A percentile compares a stretch with the other conserved stretches of the same genome.
These are phyloP conservation scores for Candida tropicalis DNA, from an alignment of 1,139 yeast species.

Conservation along the genomic window DNA sequence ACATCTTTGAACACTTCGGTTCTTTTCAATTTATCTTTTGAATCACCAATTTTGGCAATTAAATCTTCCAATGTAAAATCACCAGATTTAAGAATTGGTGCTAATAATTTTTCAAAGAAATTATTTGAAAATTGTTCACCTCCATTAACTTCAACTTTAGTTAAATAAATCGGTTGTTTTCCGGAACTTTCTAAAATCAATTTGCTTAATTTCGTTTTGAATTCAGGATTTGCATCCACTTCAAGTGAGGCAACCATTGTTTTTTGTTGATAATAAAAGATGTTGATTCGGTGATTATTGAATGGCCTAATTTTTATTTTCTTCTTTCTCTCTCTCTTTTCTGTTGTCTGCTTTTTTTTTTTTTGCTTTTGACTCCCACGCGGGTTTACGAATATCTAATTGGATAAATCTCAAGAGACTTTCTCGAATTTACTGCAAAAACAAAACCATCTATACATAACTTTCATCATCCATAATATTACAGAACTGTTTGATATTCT, in stretches of 20 bases:
- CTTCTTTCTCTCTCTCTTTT: neutral
- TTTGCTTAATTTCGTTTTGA: constrained; percentile 32
- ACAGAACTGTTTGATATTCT: neutral
- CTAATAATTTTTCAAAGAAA: constrained; percentile 48
- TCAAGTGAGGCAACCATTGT: constrained; percentile 13
- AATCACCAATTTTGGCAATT: constrained; percentile 27
- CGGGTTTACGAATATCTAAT: neutral
- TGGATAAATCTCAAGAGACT: neutral
- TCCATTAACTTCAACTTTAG: constrained; percentile 50
- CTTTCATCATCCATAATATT: neutral
- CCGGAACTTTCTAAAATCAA: constrained; percentile 35
- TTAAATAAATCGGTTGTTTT: constrained; percentile 47
- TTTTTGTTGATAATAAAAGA: neutral
- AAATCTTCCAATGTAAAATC: constrained; percentile 51
- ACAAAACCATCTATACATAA: neutral
- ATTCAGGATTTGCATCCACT: constrained; percentile 20
- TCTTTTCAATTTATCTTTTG: constrained; percentile 33
- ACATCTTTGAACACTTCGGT: constrained; percentile 50
- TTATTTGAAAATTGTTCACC: constrained; percentile 50
- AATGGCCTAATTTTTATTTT: neutral
- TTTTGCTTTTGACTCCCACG: neutral
- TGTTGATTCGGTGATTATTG: neutral
- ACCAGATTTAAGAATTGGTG: constrained; percentile 45
- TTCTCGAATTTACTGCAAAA: constrained; percentile 8
- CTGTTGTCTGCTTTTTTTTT: neutral